A percentile compares a stretch with the other conserved stretches of the same genome.
phyloP scores from a whole-genome alignment of 1,284 basidiomycete genomes.

The Heliocybe sulcata region DNA sequence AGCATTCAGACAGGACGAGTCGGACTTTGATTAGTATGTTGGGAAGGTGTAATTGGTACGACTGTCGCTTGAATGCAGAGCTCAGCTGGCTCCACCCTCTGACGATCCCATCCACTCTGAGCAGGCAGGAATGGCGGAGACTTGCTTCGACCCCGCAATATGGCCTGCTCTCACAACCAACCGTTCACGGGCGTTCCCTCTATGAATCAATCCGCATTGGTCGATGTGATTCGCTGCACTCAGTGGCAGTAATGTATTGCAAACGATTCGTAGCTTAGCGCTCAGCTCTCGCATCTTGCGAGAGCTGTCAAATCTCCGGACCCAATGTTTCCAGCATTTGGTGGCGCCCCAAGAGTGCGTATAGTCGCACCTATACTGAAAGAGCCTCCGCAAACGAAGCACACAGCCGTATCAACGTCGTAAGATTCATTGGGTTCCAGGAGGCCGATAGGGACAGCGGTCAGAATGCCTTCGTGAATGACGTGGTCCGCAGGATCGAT shows the following conservation, averaged over 20 bases:
- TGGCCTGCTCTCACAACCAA: no score
- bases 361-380: conserved; percentile 65
- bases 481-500: conserved; percentile 57
- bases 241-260: not conserved
- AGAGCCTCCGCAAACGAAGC: conserved; percentile 68
- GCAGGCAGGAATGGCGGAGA: no score
- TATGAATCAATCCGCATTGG: no score
- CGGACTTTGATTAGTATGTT: conserved; percentile 53
- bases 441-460: conserved; percentile 51
- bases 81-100: no score
- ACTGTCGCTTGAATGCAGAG: no score
- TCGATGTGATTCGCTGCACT: no score
- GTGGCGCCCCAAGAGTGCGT: conserved; percentile 19
- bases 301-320: not conserved
- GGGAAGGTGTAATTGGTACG: not conserved
- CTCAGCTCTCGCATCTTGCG: not conserved
- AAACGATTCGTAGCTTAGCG: not conserved
- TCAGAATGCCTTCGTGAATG: conserved; percentile 60
- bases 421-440: conserved; percentile 44
- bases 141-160: no score
- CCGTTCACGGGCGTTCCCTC: no score
- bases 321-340: conserved; percentile 3
- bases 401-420: conserved; percentile 52
- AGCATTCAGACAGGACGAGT: conserved; percentile 71
- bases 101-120: no score